phyloP scores from a whole-genome alignment of 2,329 filamentous ascomycete species.

The Cladosporium colombiae region DNA sequence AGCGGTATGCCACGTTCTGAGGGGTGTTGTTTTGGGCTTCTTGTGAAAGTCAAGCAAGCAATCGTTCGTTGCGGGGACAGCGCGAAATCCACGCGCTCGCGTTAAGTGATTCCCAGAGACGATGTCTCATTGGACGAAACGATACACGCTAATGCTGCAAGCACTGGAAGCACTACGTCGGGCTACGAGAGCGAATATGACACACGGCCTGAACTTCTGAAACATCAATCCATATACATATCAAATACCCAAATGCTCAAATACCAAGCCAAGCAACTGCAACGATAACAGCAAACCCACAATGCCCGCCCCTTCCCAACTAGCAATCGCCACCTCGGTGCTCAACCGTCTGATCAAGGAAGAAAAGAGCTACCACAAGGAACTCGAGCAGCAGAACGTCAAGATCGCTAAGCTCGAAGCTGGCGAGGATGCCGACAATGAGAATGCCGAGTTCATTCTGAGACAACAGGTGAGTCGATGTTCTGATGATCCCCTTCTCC shows the following conservation, averaged over 20 bases:
- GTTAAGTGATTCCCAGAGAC: not conserved
- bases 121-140: not conserved
- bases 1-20: not conserved
- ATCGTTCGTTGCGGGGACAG: not conserved
- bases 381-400: slow-evolving; percentile 72
- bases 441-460: slow-evolving; percentile 75
- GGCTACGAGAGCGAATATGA: not conserved
- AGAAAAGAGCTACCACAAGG: slow-evolving; percentile 85
- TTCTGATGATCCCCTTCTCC: no score
- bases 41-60: slow-evolving; percentile 3
- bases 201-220: not conserved
- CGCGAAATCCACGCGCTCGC: not conserved
- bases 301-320: slow-evolving; percentile 76
- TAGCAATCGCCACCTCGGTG: slow-evolving; percentile 77
- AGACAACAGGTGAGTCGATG: slow-evolving; percentile 74
- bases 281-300: slow-evolving; percentile 21
- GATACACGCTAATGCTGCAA: not conserved
- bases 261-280: no score
- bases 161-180: not conserved
- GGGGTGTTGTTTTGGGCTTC: not conserved
- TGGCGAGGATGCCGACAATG: slow-evolving; percentile 50
- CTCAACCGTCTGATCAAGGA: slow-evolving; percentile 88
- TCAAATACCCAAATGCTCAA: not conserved
- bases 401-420: slow-evolving; percentile 68
- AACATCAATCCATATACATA: not conserved